Base-by-base conservation (phyloP, 495 filamentous ascomycete genomes). In the Hypoxylon cercidicola region DNA sequence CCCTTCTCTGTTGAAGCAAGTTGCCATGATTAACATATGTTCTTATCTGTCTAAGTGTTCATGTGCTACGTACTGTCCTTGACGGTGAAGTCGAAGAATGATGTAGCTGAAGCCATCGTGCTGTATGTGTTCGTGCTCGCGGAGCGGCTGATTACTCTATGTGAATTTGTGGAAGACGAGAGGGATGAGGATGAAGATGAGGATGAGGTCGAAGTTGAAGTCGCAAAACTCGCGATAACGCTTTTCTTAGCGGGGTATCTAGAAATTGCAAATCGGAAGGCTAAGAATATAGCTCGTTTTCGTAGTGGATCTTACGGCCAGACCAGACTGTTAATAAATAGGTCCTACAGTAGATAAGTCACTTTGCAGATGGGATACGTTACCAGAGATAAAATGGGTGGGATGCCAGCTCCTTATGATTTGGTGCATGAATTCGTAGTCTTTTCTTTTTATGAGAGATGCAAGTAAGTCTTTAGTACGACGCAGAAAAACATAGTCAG, bases 61-160 rank as follows among this genome's bases (percentile, higher is more conserved):
- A 23, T 34, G 35, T 13, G 28, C 16, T 40, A 86, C 88, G 43
- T 84, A 92, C 89, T 92, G 68, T 93, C 88, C 45, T 88, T 83
- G 41, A 92, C 88, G 80, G 90, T 92, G 79, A 98, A 97, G 68
- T 97, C 92, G 80, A 90, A 97, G 78, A 99, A 92, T 55, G 78
- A 86, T 11, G 93, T 95, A 61, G 93, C 93, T 50, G 93, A 92
- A 40, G 94, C 79, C 94, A 97, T 99, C 68, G 76, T 88, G 71
- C 72, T 58, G 56, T 70, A 49, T 15, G 55, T 52, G 46, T 51
- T 52, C 19, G 16, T 41, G n/a, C 10, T 60, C 40, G 32, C 47
- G n/a, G 20, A n/a, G 18, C 25, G 25, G 25, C 7, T 28, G 25
- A 28, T 28, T 28, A 28, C 48, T 45, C 16, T 52, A 40, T 32